A percentile compares a stretch with the other conserved stretches of the same genome.
These are phyloP conservation scores for Lotus japonicus DNA, from an alignment of 306 rosid genomes.

Conservation along the genomic window DNA sequence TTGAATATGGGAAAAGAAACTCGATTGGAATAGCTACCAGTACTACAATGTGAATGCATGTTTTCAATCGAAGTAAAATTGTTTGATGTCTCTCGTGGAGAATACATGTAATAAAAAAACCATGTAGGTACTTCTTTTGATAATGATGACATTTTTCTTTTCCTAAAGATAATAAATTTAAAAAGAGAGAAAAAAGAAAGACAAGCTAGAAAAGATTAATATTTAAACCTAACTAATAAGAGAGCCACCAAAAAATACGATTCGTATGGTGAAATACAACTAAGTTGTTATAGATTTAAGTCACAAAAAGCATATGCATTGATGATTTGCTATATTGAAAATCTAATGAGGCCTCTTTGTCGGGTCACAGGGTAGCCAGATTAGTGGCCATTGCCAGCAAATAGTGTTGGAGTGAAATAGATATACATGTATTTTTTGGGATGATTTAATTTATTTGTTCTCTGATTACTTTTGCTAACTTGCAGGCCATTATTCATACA, in stretches of 20 bases:
- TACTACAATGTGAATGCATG: no score
- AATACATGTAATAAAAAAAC: no score
- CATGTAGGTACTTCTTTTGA: not conserved
- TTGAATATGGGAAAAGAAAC: no score
- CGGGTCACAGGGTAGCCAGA: slow-evolving; percentile 32
- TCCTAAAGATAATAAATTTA: not conserved
- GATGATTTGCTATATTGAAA: not conserved
- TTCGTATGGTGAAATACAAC: slow-evolving; percentile 34
- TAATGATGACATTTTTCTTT: not conserved
- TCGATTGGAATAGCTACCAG: no score
- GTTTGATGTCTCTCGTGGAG: no score
- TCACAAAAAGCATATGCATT: slow-evolving; percentile 25
- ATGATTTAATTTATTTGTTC: no score
- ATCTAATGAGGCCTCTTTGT: slow-evolving; percentile 16
- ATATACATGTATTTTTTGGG: not conserved
- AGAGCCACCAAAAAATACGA: slow-evolving; percentile 13
- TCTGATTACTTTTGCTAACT: slow-evolving; percentile 22
- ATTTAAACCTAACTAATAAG: not conserved
- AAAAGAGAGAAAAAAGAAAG: not conserved
- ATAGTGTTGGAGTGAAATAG: slow-evolving; percentile 21
- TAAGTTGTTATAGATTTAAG: slow-evolving; percentile 27
- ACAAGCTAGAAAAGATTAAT: not conserved
- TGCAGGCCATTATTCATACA: slow-evolving; percentile 41
- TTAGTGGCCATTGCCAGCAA: slow-evolving; percentile 30
- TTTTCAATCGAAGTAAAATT: no score